phyloP scores from a whole-genome alignment of 179 eudicot genomes.

The Sideroxylon spinosum region DNA sequence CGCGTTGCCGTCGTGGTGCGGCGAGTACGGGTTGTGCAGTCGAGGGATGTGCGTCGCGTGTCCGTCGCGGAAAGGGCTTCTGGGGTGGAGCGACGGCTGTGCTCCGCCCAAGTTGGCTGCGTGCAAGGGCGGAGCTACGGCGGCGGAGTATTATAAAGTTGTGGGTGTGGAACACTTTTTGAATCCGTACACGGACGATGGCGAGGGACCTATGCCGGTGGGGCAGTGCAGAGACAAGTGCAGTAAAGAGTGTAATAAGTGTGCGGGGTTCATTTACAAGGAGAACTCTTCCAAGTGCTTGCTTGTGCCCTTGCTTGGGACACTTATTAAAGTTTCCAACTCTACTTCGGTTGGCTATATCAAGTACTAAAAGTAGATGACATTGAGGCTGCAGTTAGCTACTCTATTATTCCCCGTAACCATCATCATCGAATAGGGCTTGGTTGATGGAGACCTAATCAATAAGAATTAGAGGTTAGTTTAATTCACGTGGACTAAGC shows the following conservation, averaged over 20 bases:
- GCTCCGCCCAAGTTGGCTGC: conserved; percentile 24
- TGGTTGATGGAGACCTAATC: too few relatives aligned
- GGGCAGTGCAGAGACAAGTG: conserved; percentile 24
- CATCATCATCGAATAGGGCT: too few relatives aligned
- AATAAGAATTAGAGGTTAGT: too few relatives aligned
- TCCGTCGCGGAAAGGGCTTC: conserved; percentile 22
- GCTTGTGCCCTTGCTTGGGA: conserved; percentile 23
- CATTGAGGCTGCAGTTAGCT: too few relatives aligned
- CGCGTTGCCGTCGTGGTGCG: conserved; percentile 26
- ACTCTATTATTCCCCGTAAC: too few relatives aligned
- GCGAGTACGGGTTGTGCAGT: conserved; percentile 27
- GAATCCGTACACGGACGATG: conserved; percentile 5
- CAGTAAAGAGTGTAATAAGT: conserved; percentile 25
- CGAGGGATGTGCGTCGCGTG: conserved; percentile 30
- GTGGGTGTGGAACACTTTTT: conserved; percentile 30
- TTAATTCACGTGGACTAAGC: too few relatives aligned
- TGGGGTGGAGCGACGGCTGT: conserved; percentile 32
- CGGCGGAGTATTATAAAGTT: conserved; percentile 22
- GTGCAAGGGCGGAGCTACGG: conserved; percentile 18
- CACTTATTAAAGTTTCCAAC: conserved; percentile 21
- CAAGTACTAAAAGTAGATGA: not conserved
- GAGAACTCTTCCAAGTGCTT: conserved; percentile 29
- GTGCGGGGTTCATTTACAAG: conserved; percentile 31
- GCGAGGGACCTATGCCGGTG: conserved; percentile 22
- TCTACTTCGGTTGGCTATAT: conserved; percentile 9